Conservation (phyloP, 257 asterid genomes). For the Solanum chiquidenum region DNA sequence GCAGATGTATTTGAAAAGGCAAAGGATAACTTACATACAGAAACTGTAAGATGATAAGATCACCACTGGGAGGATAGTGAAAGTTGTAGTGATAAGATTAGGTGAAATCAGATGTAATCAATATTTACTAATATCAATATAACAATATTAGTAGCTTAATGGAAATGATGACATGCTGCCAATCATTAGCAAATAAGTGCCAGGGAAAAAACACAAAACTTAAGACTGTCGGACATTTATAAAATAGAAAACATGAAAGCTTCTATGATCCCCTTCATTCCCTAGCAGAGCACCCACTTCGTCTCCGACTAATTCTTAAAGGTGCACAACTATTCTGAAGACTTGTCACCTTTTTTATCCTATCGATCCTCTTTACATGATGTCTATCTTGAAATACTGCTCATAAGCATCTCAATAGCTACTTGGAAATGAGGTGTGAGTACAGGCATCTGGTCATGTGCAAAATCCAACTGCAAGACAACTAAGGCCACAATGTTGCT, state of each 20-base stretch:
- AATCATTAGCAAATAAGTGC: background rate
- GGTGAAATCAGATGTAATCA: background rate
- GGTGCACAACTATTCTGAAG: background rate
- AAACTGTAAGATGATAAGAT: background rate
- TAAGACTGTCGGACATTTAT: background rate
- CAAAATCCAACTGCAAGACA: background rate
- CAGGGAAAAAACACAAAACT: background rate
- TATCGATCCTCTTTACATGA: background rate
- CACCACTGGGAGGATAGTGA: background rate
- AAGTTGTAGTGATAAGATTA: background rate
- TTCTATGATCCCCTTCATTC: background rate
- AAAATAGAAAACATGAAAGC: background rate
- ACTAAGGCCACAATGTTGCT: background rate
- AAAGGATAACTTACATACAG: background rate
- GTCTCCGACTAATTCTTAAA: background rate
- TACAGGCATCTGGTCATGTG: background rate
- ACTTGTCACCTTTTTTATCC: background rate
- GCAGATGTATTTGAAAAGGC: background rate
- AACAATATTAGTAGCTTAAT: background rate
- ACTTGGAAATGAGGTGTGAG: background rate
- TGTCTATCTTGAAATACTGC: background rate
- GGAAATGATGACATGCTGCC: background rate
- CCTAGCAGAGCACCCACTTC: background rate
- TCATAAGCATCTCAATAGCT: background rate
- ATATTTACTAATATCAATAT: background rate